Conservation (phyloP, 306 rosid genomes). For the Glycyrrhiza uralensis region DNA sequence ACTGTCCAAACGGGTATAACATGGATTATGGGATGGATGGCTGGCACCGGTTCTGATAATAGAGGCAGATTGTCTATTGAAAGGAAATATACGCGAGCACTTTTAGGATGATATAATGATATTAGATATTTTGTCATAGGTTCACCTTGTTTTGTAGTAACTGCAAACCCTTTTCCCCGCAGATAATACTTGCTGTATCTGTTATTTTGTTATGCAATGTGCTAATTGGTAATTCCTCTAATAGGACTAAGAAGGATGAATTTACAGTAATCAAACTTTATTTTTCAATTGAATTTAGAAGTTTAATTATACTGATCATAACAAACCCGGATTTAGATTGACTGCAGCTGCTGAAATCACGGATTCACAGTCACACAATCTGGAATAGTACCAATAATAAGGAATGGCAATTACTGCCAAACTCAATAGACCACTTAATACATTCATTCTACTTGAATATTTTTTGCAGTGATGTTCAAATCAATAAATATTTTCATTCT, state of each 20-base stretch:
- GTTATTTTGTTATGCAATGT: slow-evolving; percentile 12
- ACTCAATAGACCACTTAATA: too few species aligned
- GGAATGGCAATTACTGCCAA: too few species aligned
- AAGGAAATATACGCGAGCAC: slow-evolving; percentile 10
- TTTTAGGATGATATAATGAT: slow-evolving; percentile 22
- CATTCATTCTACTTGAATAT: too few species aligned
- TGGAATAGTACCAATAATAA: too few species aligned
- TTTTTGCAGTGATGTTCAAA: too few species aligned
- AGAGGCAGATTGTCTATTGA: slow-evolving; percentile 33
- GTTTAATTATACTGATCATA: background rate
- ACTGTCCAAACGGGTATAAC: slow-evolving; percentile 29
- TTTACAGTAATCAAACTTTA: background rate
- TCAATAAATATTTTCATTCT: too few species aligned
- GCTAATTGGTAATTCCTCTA: background rate
- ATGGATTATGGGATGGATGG: slow-evolving; percentile 31
- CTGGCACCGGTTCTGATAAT: slow-evolving; percentile 24
- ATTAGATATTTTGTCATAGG: slow-evolving; percentile 18
- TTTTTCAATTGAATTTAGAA: background rate
- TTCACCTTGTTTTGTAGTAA: slow-evolving; percentile 1
- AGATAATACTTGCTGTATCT: background rate
- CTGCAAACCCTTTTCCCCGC: slow-evolving; percentile 9
- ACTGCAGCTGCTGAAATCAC: too few species aligned
- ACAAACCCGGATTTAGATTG: too few species aligned
- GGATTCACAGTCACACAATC: too few species aligned
- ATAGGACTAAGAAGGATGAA: background rate